Percentiles rank a stretch among this genome's conserved stretches.
Conservation (phyloP, 1,284 basidiomycete species). For the Quambalaria eucalypti region DNA sequence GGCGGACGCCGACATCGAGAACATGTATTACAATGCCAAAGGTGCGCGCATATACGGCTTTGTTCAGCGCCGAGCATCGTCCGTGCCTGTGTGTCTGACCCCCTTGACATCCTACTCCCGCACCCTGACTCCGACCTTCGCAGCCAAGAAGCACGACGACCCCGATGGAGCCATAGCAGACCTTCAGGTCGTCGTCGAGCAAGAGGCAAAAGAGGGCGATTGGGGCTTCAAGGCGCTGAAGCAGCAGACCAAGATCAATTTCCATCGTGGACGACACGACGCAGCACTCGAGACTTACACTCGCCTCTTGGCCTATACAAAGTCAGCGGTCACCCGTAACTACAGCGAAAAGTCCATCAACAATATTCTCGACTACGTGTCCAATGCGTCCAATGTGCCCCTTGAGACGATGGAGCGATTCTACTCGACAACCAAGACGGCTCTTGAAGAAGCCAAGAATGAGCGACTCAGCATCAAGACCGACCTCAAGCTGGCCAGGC, state of each 20-base stretch:
- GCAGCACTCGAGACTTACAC: conserved; percentile 80
- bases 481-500: conserved; percentile 89
- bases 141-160: conserved; percentile 84
- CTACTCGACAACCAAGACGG: conserved; percentile 83
- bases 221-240: conserved; percentile 97
- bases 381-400: conserved; percentile 58
- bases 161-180: conserved; percentile 80
- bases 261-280: conserved; percentile 64
- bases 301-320: conserved; percentile 74
- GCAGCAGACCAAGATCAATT: conserved; percentile 91
- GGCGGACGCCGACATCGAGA: conserved; percentile 78
- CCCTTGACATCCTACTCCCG: too few species aligned
- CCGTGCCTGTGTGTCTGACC: too few species aligned
- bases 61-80: too few species aligned
- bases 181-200: conserved; percentile 75
- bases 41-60: too few species aligned
- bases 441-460: conserved; percentile 85
- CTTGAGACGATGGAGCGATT: conserved; percentile 84
- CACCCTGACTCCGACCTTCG: too few species aligned
- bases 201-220: conserved; percentile 69
- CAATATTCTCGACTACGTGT: conserved; percentile 94
- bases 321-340: conserved; percentile 37
- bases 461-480: conserved; percentile 94
- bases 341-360: conserved; percentile 87
- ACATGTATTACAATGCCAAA: conserved; percentile 96